phyloP scores from a whole-genome alignment of 2,329 filamentous ascomycete species.

The Dactylellina drechsleri region DNA sequence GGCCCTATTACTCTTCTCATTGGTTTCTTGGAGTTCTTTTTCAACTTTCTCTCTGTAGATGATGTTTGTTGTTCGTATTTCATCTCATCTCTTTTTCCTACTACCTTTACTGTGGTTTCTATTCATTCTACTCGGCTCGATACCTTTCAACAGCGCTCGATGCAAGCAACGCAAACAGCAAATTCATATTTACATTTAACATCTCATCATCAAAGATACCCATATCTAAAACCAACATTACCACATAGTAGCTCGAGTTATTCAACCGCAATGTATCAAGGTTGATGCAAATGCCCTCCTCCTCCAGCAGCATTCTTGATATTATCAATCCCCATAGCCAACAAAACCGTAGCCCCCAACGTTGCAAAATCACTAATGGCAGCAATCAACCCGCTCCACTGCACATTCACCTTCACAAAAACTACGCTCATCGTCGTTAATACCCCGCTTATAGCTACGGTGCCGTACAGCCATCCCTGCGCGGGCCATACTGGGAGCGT shows the following conservation, averaged over 20 bases:
- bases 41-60: background rate
- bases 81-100: too few species aligned
- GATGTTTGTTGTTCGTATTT: too few species aligned
- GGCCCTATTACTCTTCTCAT: background rate
- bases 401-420: background rate
- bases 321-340: constrained; percentile 7
- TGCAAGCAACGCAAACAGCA: too few species aligned
- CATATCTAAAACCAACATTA: too few species aligned
- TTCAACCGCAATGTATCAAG: background rate
- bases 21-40: background rate
- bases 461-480: constrained; percentile 2
- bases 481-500: constrained; percentile 4
- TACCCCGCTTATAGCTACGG: background rate
- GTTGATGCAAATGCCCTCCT: background rate
- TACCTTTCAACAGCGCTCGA: too few species aligned
- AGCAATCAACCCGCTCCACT: constrained; percentile 15
- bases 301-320: background rate
- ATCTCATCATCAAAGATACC: too few species aligned
- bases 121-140: too few species aligned
- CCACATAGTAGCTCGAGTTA: too few species aligned
- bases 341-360: constrained; percentile 5
- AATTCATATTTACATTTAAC: too few species aligned
- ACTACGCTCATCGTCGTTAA: background rate
- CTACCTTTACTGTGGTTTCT: too few species aligned
- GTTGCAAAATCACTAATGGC: constrained; percentile 8